These are phyloP conservation scores for Kalaharituber pfeilii DNA, from an alignment of 2,329 filamentous ascomycete genomes.

Conservation along the genomic window DNA sequence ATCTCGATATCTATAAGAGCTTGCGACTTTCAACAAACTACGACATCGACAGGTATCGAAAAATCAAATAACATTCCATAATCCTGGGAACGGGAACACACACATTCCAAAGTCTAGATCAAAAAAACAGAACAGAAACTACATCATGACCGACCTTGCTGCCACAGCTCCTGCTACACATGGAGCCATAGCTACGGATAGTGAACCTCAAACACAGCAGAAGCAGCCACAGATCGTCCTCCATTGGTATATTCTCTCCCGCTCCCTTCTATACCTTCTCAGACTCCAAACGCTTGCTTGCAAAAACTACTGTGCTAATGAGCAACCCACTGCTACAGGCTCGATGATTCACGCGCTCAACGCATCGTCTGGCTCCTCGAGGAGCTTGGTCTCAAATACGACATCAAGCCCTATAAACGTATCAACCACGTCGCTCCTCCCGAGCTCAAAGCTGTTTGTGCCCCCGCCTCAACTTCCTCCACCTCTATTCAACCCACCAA, in stretches of 20 bases:
- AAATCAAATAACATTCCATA: no score
- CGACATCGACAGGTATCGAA: no score
- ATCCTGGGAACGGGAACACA: no score
- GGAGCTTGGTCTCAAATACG: conserved; percentile 61
- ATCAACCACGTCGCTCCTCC: conserved; percentile 51
- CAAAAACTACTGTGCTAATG: conserved; percentile 6
- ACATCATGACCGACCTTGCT: no score
- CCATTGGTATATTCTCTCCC: conserved; percentile 7
- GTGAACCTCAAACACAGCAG: no score
- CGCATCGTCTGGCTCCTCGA: conserved; percentile 74
- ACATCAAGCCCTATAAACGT: conserved; percentile 64
- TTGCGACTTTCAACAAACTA: no score
- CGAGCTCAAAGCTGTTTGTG: conserved; percentile 41
- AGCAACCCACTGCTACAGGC: conserved; percentile 36
- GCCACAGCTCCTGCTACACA: no score
- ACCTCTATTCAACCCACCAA: neutral
- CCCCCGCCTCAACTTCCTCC: neutral
- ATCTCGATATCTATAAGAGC: no score
- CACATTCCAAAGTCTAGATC: no score
- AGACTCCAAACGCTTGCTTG: conserved; percentile 8
- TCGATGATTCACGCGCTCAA: conserved; percentile 66
- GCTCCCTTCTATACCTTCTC: conserved; percentile 11
- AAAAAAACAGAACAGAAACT: no score
- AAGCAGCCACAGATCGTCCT: neutral
- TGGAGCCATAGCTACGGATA: no score